Base-by-base conservation (phyloP, 306 rosid species). In the Aeschynomene evenia region DNA sequence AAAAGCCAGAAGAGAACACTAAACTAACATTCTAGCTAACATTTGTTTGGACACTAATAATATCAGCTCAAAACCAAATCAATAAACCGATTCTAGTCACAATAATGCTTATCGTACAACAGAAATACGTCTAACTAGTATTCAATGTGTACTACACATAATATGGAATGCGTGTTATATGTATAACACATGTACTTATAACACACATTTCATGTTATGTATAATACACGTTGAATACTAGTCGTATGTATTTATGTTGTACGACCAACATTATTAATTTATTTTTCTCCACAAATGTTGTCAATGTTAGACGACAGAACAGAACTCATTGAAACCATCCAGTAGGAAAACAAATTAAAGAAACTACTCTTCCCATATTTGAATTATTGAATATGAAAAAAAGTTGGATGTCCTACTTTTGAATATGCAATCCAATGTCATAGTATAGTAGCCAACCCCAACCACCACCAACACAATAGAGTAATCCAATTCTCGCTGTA, bases 381-480 rank as follows among this genome's bases (percentile, higher is more conserved):
- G 36, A 34, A 31, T 15, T 22, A 73, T 51, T 73, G 7, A 26
- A 66, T 21, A 52, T 31, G 13, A 22, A 39, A 22, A 52, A 21
- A 24, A 7, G 20, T 33, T 70, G 9, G 72, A 33, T 77, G 62
- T 70, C 73, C 77, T 42, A 77, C 61, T 42, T 77, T 63, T 31
- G 81, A 63, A 16, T 31, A 16, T 2, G 23, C 24, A 53, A 10
- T 2, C 33, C 24, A 53, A 10, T 18, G 31, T 23, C 52, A 33
- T 4, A n/a, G n/a, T n/a, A 7, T 0, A 29, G 24, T 14, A 51
- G 57, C 65, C 77, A 77, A 77, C 72, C 52, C 65, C 77, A 77
- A 77, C 72, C 52, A 77, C 75, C 10, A 53, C 55, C 59, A 74
- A n/a, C 31, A 61, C 21, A 63, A 4, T 31, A 37, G 43, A 63